phyloP scores from a whole-genome alignment of 176 grass and related monocot species.

The Aegilops speltoides region DNA sequence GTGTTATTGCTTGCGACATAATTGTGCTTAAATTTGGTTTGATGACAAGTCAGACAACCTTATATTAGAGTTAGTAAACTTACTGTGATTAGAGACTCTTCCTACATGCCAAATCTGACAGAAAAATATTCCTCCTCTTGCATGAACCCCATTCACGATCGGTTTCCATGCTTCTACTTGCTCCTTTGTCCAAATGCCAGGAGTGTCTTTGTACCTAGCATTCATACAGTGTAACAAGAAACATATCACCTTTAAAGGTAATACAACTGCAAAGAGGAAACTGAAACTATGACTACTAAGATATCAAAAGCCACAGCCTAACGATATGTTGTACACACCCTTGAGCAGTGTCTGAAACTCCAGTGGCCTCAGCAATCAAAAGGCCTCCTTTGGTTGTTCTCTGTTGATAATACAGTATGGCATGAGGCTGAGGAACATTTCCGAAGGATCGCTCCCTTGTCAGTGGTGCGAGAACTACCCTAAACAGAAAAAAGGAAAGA shows the following conservation, averaged over 20 bases:
- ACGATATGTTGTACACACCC: constrained; percentile 41
- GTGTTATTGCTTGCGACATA: neutral
- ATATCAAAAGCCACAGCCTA: constrained; percentile 11
- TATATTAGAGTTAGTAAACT: constrained; percentile 2
- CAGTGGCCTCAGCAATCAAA: constrained; percentile 61
- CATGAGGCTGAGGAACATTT: constrained; percentile 54
- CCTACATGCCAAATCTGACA: constrained; percentile 69
- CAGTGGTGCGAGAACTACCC: constrained; percentile 34
- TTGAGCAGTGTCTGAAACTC: constrained; percentile 70
- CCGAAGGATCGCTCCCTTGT: constrained; percentile 51
- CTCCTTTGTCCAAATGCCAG: constrained; percentile 64
- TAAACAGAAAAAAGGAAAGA: neutral
- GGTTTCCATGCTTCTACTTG: constrained; percentile 80
- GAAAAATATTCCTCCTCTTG: constrained; percentile 62
- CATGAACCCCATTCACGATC: constrained; percentile 54
- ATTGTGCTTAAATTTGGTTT: neutral
- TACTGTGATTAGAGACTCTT: constrained; percentile 57
- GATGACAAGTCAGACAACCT: neutral
- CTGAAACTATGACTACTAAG: neutral
- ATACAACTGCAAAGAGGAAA: neutral
- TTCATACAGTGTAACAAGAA: constrained; percentile 8
- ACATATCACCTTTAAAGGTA: neutral
- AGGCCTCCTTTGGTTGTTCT: constrained; percentile 53
- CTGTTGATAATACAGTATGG: constrained; percentile 54
- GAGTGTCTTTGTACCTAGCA: constrained; percentile 57